These are phyloP conservation scores for Leccinum arenicola DNA, from an alignment of 768 basidiomycete genomes.

Conservation along the genomic window DNA sequence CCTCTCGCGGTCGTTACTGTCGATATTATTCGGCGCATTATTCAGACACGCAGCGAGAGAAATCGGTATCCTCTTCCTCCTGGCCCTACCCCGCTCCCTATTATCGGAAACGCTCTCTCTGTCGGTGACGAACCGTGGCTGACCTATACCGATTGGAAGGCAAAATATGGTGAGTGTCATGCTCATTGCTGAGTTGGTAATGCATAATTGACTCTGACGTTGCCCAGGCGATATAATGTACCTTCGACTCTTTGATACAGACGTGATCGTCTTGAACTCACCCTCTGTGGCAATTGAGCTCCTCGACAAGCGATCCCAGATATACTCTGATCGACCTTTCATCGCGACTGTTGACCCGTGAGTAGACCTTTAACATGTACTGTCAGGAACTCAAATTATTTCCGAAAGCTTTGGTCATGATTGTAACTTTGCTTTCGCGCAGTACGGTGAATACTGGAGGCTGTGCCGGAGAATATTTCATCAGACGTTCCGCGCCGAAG, in stretches of 20 bases:
- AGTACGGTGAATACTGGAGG: background rate
- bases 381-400: background rate
- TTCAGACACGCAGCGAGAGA: background rate
- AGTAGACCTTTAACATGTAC: background rate
- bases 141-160: background rate
- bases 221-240: background rate
- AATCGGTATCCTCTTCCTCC: background rate
- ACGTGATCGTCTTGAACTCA: background rate
- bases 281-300: background rate
- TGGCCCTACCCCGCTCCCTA: background rate
- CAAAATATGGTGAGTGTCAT: background rate
- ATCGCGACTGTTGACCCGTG: constrained; percentile 1
- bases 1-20: background rate
- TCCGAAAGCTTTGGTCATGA: background rate
- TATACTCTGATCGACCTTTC: constrained; percentile 2
- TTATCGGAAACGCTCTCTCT: background rate
- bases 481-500: constrained; percentile 14
- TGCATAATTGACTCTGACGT: background rate
- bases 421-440: background rate
- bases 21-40: background rate
- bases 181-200: background rate
- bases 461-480: constrained; percentile 18
- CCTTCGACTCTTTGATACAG: background rate
- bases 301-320: background rate
- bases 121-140: background rate